These are phyloP conservation scores for Emmonsiellopsis sp. DNA, from an alignment of 2,329 filamentous ascomycete species.

Conservation along the genomic window DNA sequence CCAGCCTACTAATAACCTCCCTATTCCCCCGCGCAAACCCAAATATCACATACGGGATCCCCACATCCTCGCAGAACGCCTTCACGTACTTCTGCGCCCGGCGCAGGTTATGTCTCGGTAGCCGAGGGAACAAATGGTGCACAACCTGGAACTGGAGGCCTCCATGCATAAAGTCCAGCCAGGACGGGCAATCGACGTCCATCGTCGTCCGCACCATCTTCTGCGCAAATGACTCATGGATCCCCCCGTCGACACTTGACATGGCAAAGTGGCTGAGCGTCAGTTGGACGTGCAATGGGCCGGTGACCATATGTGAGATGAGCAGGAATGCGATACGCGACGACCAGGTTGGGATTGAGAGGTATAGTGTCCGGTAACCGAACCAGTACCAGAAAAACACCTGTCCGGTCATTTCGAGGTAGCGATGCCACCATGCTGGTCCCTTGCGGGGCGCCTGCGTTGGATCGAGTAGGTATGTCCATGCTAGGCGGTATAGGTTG, in stretches of 20 bases:
- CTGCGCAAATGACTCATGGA: constrained; percentile 77
- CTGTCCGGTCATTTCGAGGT: constrained; percentile 65
- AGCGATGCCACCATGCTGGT: constrained; percentile 72
- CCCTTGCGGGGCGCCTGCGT: constrained; percentile 62
- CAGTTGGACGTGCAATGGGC: constrained; percentile 79
- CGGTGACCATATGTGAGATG: constrained; percentile 69
- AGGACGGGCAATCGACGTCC: constrained; percentile 79
- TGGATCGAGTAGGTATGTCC: constrained; percentile 60
- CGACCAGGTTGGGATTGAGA: constrained; percentile 57
- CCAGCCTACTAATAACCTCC: constrained; percentile 62
- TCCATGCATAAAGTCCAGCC: constrained; percentile 83
- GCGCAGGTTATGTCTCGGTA: constrained; percentile 76
- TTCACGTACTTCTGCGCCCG: constrained; percentile 64
- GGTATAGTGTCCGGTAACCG: constrained; percentile 70
- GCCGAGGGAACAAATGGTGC: constrained; percentile 72
- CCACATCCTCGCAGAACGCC: constrained; percentile 71
- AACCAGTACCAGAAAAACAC: constrained; percentile 79
- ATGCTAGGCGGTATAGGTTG: constrained; percentile 78
- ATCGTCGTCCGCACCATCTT: constrained; percentile 87
- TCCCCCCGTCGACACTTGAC: constrained; percentile 77
- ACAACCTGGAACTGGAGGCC: constrained; percentile 84
- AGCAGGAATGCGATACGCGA: constrained; percentile 65
- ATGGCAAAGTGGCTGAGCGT: constrained; percentile 91
- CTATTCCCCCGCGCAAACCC: constrained; percentile 73
- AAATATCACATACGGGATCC: constrained; percentile 78